Base-by-base conservation (phyloP, 352 stramenopile genomes). In the Globisporangium apiculatum region DNA sequence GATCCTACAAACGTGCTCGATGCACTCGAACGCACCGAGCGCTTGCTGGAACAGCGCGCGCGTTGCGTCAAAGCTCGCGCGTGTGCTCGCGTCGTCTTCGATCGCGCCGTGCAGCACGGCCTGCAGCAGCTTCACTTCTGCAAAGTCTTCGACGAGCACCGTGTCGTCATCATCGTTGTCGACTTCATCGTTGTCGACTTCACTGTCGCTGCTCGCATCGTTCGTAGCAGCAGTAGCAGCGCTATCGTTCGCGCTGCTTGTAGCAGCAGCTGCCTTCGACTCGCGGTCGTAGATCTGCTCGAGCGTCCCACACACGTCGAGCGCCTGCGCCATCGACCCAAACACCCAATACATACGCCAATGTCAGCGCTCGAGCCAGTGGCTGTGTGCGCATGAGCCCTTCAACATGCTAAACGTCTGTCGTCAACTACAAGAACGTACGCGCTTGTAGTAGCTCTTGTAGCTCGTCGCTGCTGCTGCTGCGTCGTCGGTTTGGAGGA, bases 91-190 rank as follows among this genome's bases (percentile, higher is more conserved):
- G 17, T 68, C 65, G 7, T 68, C 54, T 42, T 86, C 71, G 7
- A 88, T 55, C 36, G 73, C 57, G n/a, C 71, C 64, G 38, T 74
- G 57, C 14, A 94, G 60, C 35, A 90, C 76, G 8, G 83, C 83
- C 42, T 89, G 69, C 38, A 94, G 60, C 47, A 91, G 52, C 51
- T 83, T 79, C 31, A 85, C 68, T 56, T 79, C 71, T 0, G 73
- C 73, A 60, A 68, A 83, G 51, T 83, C 73, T 55, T 72, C 69
- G 3, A 57, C 18, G n/a, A 71, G 69, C 24, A 80, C 69, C n/a
- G 64, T 69, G 24, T 83, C 73, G 40, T 83, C 73, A 3, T 79
- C 72, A 37, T 64, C 66, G 3, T 64, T 51, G 17, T 46, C 53
- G 42, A n/a, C 53, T 11, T 56, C 12, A 41, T 64, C 66, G 3